Base-by-base conservation (phyloP, 192 early-diverging fungal genomes). In the Gryganskiella cystojenkinii region DNA sequence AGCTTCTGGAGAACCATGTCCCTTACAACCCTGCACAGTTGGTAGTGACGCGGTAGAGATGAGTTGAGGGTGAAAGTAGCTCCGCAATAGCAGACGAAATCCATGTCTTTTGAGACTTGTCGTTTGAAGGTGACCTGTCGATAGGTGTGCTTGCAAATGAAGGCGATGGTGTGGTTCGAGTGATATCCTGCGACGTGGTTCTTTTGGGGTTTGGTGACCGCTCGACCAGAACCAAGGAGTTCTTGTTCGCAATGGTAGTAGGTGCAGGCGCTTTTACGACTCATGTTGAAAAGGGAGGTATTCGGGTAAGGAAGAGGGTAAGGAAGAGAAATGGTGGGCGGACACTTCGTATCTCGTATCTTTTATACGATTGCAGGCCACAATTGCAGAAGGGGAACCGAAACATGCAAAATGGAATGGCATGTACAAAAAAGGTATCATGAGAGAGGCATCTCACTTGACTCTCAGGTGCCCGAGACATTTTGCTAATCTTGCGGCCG, bases 41-140 rank as follows among this genome's bases (percentile, higher is more conserved):
- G 20, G 25, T 45, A 59, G 57, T 46, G 57, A 25, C 57, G 57
- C 24, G 19, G 25, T 45, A 59, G 25, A 44, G 57, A 59, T 15
- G 57, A 46, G 57, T 44, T 45, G 22, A 59, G 42, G 43, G 43
- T 59, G 35, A 59, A 59, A 0, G 25, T 44, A 14, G 35, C 13
- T 28, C 57, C 43, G 19, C 57, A 59, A 14, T 27, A 30, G 57
- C 57, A 59, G 42, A 46, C 37, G 35, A 45, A 59, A 59, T 59
- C 57, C 57, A 59, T 59, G 42, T n/a, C 42, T 19, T 57, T 57
- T 17, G 53, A 10, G 14, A 19, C 31, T 34, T 55, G 53, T 55
- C 53, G 25, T 1, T 55, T 27, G 30, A 55, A 55, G 31, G 30
- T 55, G 53, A 30, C 25, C 31, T 9, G 25, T 55, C 3, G 53